Conservation (phyloP, 495 filamentous ascomycete genomes). For the Penicillium odoratum region DNA sequence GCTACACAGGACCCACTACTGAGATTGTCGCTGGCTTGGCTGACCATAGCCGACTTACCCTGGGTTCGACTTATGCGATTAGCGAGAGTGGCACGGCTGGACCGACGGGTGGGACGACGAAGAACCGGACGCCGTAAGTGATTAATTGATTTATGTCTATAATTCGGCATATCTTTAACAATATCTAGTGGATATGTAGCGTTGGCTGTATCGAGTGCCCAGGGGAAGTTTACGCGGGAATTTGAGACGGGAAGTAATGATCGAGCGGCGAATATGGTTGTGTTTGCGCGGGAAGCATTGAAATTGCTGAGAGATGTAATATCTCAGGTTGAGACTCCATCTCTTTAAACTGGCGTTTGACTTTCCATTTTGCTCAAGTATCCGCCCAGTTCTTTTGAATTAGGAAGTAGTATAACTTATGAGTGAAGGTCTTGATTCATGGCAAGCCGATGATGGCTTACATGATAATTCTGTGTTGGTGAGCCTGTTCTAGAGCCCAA, state of each 20-base stretch:
- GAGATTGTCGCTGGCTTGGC: not conserved
- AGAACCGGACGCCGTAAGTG: conserved; percentile 56
- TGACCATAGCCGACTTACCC: conserved; percentile 50
- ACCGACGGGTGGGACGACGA: conserved; percentile 57
- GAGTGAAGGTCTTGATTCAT: too few species aligned
- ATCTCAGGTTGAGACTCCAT: too few species aligned
- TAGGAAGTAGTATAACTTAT: too few species aligned
- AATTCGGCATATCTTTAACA: not conserved
- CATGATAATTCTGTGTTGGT: too few species aligned
- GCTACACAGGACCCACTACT: conserved; percentile 45
- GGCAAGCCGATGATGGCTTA: too few species aligned
- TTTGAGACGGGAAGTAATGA: conserved; percentile 53
- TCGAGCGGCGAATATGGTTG: conserved; percentile 60
- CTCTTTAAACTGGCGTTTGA: too few species aligned
- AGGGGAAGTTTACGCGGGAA: conserved; percentile 52
- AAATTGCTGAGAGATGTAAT: conserved; percentile 49
- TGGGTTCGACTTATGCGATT: conserved; percentile 56
- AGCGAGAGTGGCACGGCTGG: conserved; percentile 63
- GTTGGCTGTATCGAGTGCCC: conserved; percentile 51
- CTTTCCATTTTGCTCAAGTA: too few species aligned
- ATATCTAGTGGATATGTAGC: conserved; percentile 56
- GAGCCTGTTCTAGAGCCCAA: too few species aligned
- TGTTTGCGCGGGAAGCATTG: conserved; percentile 58
- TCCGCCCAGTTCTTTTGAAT: too few species aligned
- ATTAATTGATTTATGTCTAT: not conserved